Conservation (phyloP, 495 filamentous ascomycete species). For the Saxophila tyrrhenica region DNA sequence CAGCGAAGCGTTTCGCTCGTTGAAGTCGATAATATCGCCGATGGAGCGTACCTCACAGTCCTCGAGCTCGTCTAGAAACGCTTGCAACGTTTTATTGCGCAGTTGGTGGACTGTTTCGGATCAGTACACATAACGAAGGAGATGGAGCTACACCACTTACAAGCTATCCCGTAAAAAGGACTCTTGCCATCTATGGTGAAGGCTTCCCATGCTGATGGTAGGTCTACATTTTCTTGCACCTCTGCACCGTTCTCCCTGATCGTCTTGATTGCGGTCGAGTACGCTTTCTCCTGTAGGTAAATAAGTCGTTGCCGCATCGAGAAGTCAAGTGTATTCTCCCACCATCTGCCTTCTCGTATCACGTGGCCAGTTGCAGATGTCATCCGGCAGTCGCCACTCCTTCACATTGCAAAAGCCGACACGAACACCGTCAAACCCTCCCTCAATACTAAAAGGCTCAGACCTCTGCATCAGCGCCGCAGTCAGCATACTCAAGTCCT, state of each 20-base stretch:
- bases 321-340: not conserved
- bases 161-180: constrained; percentile 1
- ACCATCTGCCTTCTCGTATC: constrained; percentile 3
- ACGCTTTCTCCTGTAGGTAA: not conserved
- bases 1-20: constrained; percentile 5
- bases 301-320: not conserved
- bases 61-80: constrained; percentile 4
- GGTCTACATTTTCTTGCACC: constrained; percentile 1
- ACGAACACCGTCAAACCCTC: constrained; percentile 1
- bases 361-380: not conserved
- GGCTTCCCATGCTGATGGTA: not conserved
- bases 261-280: not conserved
- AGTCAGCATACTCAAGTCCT: constrained; percentile 23
- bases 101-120: constrained; percentile 5
- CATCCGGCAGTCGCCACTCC: constrained; percentile 2
- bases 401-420: constrained; percentile 2
- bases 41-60: constrained; percentile 7
- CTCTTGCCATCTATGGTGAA: constrained; percentile 2
- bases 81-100: not conserved
- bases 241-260: not conserved
- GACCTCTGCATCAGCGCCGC: constrained; percentile 20
- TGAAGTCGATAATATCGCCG: constrained; percentile 9
- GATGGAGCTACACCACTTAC: not conserved
- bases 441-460: not conserved
- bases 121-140: no score